These are phyloP conservation scores for Penicillium olsonii DNA, from an alignment of 2,329 filamentous ascomycete species.

Conservation along the genomic window DNA sequence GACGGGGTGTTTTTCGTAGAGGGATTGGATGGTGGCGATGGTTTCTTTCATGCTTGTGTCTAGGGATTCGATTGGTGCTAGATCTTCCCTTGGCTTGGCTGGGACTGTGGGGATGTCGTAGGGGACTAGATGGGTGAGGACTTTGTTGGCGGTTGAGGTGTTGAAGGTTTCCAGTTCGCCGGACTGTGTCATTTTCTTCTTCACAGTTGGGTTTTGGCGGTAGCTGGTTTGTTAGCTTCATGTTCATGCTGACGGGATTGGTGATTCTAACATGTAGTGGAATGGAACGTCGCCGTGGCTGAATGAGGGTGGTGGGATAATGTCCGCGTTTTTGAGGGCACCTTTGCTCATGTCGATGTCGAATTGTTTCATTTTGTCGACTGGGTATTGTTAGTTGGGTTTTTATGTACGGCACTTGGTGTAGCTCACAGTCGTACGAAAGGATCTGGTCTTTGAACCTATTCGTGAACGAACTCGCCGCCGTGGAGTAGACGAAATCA, in stretches of 20 bases:
- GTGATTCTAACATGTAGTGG: conserved; percentile 51
- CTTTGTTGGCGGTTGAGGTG: conserved; percentile 60
- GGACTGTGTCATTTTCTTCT: conserved; percentile 59
- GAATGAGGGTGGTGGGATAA: conserved; percentile 79
- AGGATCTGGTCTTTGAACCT: conserved; percentile 72
- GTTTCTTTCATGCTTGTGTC: conserved; percentile 64
- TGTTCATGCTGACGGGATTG: conserved; percentile 1
- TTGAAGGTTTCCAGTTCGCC: conserved; percentile 61
- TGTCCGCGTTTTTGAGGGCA: conserved; percentile 61
- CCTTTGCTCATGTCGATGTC: conserved; percentile 65
- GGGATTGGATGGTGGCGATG: conserved; percentile 62
- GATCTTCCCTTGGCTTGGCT: conserved; percentile 58
- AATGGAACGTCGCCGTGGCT: conserved; percentile 74
- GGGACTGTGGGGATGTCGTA: conserved; percentile 66
- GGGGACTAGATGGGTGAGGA: conserved; percentile 59
- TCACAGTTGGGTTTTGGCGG: conserved; percentile 80
- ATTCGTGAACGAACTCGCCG: conserved; percentile 67
- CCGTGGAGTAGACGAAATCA: conserved; percentile 81
- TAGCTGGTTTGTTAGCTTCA: conserved; percentile 56
- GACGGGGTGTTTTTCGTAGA: conserved; percentile 74
- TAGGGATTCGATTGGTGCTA: conserved; percentile 51
- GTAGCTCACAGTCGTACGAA: conserved; percentile 64
- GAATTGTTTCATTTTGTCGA: conserved; percentile 64
- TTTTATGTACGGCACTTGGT: background rate
- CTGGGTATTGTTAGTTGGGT: conserved; percentile 34